Base-by-base conservation (phyloP, 2,329 filamentous ascomycete species). In the Claviceps sp. region DNA sequence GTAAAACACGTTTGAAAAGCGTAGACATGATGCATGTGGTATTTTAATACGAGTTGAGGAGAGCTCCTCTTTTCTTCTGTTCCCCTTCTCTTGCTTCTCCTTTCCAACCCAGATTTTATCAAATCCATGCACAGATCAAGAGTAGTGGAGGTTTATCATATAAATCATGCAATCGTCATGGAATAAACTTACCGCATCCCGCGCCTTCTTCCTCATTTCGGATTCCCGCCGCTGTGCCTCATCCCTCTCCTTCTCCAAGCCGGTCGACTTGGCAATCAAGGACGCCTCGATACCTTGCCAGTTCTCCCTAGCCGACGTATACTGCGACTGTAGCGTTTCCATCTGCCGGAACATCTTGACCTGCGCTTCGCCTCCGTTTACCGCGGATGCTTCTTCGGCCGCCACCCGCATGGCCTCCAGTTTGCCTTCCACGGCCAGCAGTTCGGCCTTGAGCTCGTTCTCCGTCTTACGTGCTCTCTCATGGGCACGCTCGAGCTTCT, bases 201-300 rank as follows among this genome's bases (percentile, higher is more conserved):
- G 80, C 50, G 89, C 86, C 69, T 94, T 97, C 64, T 85, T 88
- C 58, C 93, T 78, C 68, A 95, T 80, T 40, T 97, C 93, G 5
- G 80, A 84, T 68, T 98, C 93, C 53, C 88, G 82, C 58, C 83
- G 83, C 48, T 82, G 76, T 8, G 87, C 80, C 61, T 98, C 93
- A 62, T 97, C 90, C 52, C 88, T 81, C 66, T 98, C 94, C 63
- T 86, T 93, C 65, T 98, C 93, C 9, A 97, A 73, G 48, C 74
- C 83, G 4, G 83, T 77, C 11, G 93, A 77, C 52, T 90, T 80
- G 22, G 87, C 81, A 49, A 91, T 78, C 36, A 98, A 70, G 2
- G 87, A 94, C 9, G 86, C 80, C 66, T 98, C 91, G 55, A 98
- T 94, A 0, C 89, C 88, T 63, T 96, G 90, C 93, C 94, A 98